Evolutionary conservation across 345 rosid species (phyloP).

Genomic region (Psidium friedrichsthalianum): DNA sequence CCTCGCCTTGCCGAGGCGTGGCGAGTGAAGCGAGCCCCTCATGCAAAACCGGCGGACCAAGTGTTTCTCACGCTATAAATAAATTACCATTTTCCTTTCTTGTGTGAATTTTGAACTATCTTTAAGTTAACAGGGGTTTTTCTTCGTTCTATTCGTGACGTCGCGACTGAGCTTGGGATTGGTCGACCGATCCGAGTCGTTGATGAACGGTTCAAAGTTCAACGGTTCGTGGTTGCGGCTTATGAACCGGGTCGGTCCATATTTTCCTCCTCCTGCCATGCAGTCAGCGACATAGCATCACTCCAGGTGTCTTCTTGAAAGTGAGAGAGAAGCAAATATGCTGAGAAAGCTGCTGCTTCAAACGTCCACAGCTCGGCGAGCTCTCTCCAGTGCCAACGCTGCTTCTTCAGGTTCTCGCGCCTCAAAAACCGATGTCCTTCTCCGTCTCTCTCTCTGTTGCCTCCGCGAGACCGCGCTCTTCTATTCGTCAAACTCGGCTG

Average conservation of each 20-base stretch:
- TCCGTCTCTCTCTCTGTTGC: constrained; percentile 9
- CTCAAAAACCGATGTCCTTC: neutral
- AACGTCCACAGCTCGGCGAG: constrained; percentile 22
- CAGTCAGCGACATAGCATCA: neutral
- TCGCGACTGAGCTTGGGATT: neutral
- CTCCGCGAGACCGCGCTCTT: constrained; percentile 12
- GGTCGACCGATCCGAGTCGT: neutral
- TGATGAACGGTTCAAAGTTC: neutral
- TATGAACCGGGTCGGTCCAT: neutral
- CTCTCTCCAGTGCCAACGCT: constrained; percentile 7
- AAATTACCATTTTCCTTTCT: neutral
- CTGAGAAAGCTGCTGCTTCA: constrained; percentile 32
- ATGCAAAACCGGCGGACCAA: neutral
- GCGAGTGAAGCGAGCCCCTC: too few species aligned
- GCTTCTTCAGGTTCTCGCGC: neutral
- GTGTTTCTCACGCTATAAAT: neutral
- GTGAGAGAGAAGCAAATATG: constrained; percentile 12
- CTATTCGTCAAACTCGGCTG: constrained; percentile 23
- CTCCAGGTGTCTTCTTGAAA: neutral
- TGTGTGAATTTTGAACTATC: too few species aligned
- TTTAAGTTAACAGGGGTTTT: too few species aligned
- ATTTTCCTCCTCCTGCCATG: neutral
- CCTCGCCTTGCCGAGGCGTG: too few species aligned
- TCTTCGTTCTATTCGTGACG: too few species aligned
- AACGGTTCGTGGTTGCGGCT: neutral